Evolutionary conservation across 805 yeast genomes (phyloP), one percentile per base, ranked within the genome.

Genomic region (Saccharomycopsis lassenensis): DNA sequence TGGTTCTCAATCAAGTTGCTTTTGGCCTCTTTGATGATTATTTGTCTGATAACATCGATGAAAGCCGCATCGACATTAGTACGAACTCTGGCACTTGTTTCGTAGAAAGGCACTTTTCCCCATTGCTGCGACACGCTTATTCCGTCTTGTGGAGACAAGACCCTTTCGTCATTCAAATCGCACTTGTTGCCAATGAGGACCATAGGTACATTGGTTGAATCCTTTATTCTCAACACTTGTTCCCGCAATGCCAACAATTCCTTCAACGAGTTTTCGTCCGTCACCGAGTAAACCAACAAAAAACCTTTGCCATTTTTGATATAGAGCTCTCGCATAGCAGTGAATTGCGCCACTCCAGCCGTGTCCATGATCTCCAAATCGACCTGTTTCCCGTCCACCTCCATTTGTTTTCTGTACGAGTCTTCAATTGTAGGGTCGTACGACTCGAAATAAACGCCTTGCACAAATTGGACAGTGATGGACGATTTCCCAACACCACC

Each of bases 401-500:
- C 86, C 40, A 85, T 74, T 47, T 83, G 87, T 52, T 85, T 87
- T 31, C 94, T 65, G 58, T 89, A 91, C 1, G 95, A 84, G 52
- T 89, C 97, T 55, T 89, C 98, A 46, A 89, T 91, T 6, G 98
- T 91, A 6, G 98, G 97, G 52, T 89, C 97, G 59, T 89, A 89
- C 24, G 85, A 71, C 51, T 89, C 96, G 37, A 84, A 74, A 55
- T 84, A 87, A 2, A 81, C 80, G 7, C 91, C 91, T 54, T 84
- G 94, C 3, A 85, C 94, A 52, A 81, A 87, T 53, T 85, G 94
- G 4, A 85, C 94, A 1, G 95, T 86, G 27, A 89, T 63, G 26
- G 94, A 86, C 17, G 96, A 84, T 52, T 89, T 89, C 49, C 98
- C 98, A 6, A 85, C 95, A 59, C 96, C 95, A 49, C 96, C 96